A percentile compares a stretch with the other conserved stretches of the same genome.
These are phyloP conservation scores for Penicillium sp. DNA, from an alignment of 2,329 filamentous ascomycete genomes.

Conservation along the genomic window DNA sequence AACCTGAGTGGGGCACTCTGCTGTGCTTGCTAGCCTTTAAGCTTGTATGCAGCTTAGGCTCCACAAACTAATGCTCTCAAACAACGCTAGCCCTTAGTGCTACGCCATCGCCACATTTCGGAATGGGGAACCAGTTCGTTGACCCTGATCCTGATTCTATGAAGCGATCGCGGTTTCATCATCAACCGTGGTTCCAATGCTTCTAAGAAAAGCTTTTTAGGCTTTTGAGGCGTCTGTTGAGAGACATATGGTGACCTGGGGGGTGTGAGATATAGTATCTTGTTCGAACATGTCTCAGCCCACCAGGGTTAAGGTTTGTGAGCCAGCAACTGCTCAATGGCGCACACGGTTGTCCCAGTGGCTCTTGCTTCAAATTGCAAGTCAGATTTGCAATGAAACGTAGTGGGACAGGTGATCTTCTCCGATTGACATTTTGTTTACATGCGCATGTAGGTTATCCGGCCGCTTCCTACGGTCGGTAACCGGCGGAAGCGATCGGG, in stretches of 20 bases:
- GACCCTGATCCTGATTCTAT: conserved; percentile 2
- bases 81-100: conserved; percentile 12
- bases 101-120: conserved; percentile 1
- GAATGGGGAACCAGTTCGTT: conserved; percentile 17
- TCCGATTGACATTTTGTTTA: not conserved
- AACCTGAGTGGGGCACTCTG: not conserved
- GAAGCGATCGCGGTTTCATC: conserved; percentile 23
- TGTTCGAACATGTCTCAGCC: conserved; percentile 5
- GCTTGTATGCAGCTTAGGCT: conserved; percentile 6
- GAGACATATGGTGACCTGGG: conserved; percentile 7
- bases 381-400: conserved; percentile 11
- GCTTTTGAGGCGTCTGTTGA: not conserved
- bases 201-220: not conserved
- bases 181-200: conserved; percentile 7
- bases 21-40: conserved; percentile 8
- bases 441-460: not conserved
- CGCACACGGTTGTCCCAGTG: not conserved
- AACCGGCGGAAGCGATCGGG: not conserved
- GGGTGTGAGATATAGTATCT: not conserved
- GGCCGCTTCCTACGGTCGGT: not conserved
- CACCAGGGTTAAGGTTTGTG: not conserved
- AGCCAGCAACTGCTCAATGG: not conserved
- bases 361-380: conserved; percentile 2
- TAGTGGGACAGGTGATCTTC: not conserved
- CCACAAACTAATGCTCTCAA: conserved; percentile 16